Evolutionary conservation across 352 stramenopile genomes (phyloP), one percentile per base, ranked within the genome.

Genomic region (Phytopythium sindhum): DNA sequence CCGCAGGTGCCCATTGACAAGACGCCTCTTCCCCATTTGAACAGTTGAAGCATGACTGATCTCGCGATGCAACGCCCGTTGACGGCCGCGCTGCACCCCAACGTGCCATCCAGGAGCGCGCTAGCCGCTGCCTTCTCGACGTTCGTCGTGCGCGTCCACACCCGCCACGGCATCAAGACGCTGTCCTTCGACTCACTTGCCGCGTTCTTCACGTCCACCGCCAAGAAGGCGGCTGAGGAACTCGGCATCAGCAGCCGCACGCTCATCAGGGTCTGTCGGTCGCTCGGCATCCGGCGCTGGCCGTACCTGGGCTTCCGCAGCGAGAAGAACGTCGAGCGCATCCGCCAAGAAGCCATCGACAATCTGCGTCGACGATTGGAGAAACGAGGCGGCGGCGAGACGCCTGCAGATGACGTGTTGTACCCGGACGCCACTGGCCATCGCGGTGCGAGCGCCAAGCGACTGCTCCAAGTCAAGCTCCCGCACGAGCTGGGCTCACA

Each of bases 251-350:
- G 78, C 54, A 89, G 80, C 41, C 83, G 83, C 61, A 90, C 83
- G 35, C 80, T 91, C 67, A 91, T 91, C 61, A 78, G 82, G 28
- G 80, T 91, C 26, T 91, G 83, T 55, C 80, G 83, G 31, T 91
- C 83, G 24, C 73, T 91, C 15, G 83, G 80, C 33, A 91, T 91
- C 65, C 83, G 83, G 24, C 78, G 83, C 31, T 91, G 83, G 83
- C 80, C 83, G 41, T 92, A 92, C 74, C 68, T 92, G 39, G 83
- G 83, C 52, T 92, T 92, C 68, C 80, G 81, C 56, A 89, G 83
- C 51, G 83, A 90, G 67, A 90, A 90, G 55, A 92, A 90, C 58
- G 83, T 90, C 54, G 81, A 92, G 47, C 79, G 83, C 24, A 88
- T 92, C 60, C 83, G 83, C 31, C 75, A 86, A 63, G 83, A 92